These are phyloP conservation scores for Cercophora newfieldiana DNA, from an alignment of 495 filamentous ascomycete species.

Conservation along the genomic window DNA sequence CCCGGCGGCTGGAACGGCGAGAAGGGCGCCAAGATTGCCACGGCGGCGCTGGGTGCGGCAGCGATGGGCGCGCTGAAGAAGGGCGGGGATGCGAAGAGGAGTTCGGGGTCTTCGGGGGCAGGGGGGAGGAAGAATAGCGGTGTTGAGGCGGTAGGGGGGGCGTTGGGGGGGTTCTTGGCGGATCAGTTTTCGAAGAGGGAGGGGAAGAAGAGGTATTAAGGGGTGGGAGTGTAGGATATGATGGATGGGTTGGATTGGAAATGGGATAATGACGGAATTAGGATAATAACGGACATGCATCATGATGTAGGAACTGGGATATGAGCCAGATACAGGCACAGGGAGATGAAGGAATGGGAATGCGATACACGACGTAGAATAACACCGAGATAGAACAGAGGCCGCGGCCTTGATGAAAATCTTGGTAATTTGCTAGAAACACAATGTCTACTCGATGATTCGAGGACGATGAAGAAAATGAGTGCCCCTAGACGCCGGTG, in stretches of 20 bases:
- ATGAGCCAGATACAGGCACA: no score
- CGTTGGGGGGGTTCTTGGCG: slow-evolving; percentile 22
- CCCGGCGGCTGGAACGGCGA: slow-evolving; percentile 42
- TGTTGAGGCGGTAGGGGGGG: slow-evolving; percentile 16
- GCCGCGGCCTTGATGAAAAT: background rate
- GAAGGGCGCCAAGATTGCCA: slow-evolving; percentile 43
- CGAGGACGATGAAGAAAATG: no score
- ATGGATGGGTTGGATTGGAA: no score
- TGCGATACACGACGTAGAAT: background rate
- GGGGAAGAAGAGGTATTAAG: background rate
- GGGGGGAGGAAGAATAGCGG: slow-evolving; percentile 12
- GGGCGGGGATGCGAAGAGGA: slow-evolving; percentile 1
- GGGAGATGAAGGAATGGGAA: no score
- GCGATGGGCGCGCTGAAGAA: slow-evolving; percentile 36
- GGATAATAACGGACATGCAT: background rate
- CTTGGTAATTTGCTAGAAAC: background rate
- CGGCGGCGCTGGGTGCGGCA: slow-evolving; percentile 44
- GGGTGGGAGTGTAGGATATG: background rate
- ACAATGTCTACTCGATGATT: background rate
- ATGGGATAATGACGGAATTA: background rate
- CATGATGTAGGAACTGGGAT: background rate
- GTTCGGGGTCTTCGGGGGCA: background rate
- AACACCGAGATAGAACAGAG: background rate
- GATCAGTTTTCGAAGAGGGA: slow-evolving; percentile 20
- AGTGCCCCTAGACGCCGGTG: no score